Evolutionary conservation across 1,139 yeast species (phyloP), one percentile per base, ranked within the genome.

Genomic region (Blastobotrys raffinosifermentans): DNA sequence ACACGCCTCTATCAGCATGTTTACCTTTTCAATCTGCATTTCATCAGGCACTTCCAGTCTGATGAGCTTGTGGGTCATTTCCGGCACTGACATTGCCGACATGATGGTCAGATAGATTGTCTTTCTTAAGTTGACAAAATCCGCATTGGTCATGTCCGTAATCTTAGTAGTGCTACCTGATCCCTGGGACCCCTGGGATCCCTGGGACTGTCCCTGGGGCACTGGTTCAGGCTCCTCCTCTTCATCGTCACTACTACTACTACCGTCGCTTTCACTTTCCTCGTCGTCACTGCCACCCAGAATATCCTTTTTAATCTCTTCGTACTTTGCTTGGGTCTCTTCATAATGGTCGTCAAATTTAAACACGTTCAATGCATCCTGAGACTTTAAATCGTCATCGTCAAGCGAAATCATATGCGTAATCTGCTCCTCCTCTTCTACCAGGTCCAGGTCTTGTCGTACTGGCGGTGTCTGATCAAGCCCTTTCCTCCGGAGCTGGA

Each of bases 41-140:
- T 57, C 59, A 8, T 44, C 48, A 1, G 60, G 57, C 3, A 56
- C 47, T 3, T 46, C 35, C 25, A 63, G 54, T 51, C 72, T 72
- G 30, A 84, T 51, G 9, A 91, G 62, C 57, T 89, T 89, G 59
- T 89, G 97, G 0, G 85, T 87, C 1, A 95, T 93, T 65, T 91
- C 99, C 49, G 86, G 95, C 2, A 91, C 79, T 1, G 94, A 80
- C 77, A 89, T 75, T 39, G 96, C 80, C n/a, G 96, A 85, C 83
- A 85, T 87, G 20, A 91, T 67, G 0, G 93, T 80, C 32, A 87
- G 65, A 51, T 89, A 89, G 2, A 89, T 82, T 1, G 74, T 73
- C 52, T 86, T 83, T 47, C 86, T 83, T 47, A 75, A 74, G 35
- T 75, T 75, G 2, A 77, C 65, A 25, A 78, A 59, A 26, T 77